phyloP scores from a whole-genome alignment of 306 rosid genomes.

The Acmispon strigosus region DNA sequence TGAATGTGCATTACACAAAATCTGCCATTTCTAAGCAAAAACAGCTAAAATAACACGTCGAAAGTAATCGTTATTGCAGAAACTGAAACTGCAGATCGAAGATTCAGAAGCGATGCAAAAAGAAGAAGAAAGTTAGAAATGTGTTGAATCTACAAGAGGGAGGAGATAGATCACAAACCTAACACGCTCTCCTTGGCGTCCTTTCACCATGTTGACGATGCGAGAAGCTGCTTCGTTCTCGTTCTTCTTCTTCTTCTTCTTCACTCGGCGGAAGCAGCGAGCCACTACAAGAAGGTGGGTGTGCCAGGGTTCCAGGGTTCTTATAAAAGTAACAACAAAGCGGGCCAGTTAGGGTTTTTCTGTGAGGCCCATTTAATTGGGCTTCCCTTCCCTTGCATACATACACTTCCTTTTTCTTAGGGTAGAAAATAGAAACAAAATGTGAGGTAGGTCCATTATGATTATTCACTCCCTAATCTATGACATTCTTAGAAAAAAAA shows the following conservation, averaged over 20 bases:
- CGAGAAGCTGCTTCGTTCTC: background rate
- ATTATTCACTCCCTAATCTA: no score
- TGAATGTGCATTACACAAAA: background rate
- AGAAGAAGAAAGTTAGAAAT: background rate
- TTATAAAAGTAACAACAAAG: background rate
- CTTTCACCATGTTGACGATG: constrained; percentile 64
- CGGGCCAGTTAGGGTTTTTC: constrained; percentile 16
- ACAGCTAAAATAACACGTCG: background rate
- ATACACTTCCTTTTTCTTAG: background rate
- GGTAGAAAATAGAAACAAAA: no score
- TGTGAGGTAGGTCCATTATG: no score
- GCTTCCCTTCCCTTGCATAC: background rate
- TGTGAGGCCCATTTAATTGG: constrained; percentile 10
- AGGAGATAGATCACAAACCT: constrained; percentile 38
- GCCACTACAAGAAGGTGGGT: fast-evolving
- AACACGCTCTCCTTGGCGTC: constrained; percentile 86
- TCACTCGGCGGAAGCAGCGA: background rate
- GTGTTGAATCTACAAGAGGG: background rate
- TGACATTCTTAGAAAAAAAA: no score
- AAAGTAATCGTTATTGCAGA: background rate
- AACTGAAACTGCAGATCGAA: background rate
- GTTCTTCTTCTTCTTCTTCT: background rate
- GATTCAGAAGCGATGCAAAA: background rate
- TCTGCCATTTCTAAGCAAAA: background rate
- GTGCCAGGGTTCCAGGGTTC: background rate